These are phyloP conservation scores for Aplosporella prunicola DNA, from an alignment of 2,329 filamentous ascomycete species.

Conservation along the genomic window DNA sequence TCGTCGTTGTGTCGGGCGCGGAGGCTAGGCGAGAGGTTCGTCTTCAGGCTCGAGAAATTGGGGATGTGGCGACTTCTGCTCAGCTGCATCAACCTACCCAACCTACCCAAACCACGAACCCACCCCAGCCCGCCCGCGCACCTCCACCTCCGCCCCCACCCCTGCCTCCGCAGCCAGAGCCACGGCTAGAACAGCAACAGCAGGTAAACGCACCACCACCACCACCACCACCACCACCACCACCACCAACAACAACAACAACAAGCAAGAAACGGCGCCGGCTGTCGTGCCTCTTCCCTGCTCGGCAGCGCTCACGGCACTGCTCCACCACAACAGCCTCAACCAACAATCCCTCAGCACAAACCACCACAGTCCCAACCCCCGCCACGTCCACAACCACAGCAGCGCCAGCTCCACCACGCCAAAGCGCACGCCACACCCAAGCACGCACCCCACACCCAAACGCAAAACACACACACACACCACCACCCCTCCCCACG, in stretches of 20 bases:
- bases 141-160: not conserved
- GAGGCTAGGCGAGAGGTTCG: not conserved
- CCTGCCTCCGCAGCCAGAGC: not conserved
- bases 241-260: not conserved
- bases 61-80: not conserved
- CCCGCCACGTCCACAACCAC: not conserved
- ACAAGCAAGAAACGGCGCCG: not conserved
- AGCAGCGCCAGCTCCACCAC: not conserved
- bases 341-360: not conserved
- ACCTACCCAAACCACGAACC: not conserved
- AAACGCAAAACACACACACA: not conserved
- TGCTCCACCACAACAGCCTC: not conserved
- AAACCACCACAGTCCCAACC: not conserved
- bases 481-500: not conserved
- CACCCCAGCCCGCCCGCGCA: not conserved
- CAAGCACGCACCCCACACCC: not conserved
- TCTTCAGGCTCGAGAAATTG: not conserved
- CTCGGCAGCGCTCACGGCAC: not conserved
- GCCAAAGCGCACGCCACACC: not conserved
- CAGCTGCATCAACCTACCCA: not conserved
- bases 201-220: not conserved
- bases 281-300: not conserved
- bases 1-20: constrained; percentile 2
- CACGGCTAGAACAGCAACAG: not conserved
- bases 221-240: not conserved